Evolutionary conservation across 2,329 filamentous ascomycete genomes (phyloP).

Genomic region (Colletotrichum falcatum): DNA sequence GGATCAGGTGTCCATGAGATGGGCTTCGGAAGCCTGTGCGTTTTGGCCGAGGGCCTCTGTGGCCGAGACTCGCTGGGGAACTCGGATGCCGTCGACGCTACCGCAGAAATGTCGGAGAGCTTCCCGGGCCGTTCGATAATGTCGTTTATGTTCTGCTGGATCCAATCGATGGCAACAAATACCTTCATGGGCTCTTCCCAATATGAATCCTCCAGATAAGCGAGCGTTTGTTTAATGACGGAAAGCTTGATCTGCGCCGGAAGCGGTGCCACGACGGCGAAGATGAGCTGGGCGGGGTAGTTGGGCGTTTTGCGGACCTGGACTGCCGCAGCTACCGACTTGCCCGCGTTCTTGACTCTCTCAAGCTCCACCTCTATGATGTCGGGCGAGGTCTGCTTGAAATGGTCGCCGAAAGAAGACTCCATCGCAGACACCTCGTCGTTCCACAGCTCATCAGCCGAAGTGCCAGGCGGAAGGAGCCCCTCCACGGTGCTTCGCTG

Average conservation of each 20-base stretch:
- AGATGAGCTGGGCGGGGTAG: conserved; percentile 79
- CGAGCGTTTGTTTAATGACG: conserved; percentile 81
- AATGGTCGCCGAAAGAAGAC: conserved; percentile 86
- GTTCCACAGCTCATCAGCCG: conserved; percentile 77
- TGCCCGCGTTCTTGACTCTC: conserved; percentile 63
- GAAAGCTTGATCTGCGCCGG: conserved; percentile 95
- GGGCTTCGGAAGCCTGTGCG: conserved; percentile 63
- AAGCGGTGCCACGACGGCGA: conserved; percentile 77
- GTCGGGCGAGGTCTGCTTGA: conserved; percentile 68
- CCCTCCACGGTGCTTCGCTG: conserved; percentile 37
- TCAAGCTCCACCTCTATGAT: conserved; percentile 78
- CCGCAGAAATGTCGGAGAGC: conserved; percentile 85
- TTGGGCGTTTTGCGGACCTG: conserved; percentile 78
- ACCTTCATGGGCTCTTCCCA: conserved; percentile 89
- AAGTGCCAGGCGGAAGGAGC: conserved; percentile 44
- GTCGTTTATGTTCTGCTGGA: conserved; percentile 84
- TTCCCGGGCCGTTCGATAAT: conserved; percentile 88
- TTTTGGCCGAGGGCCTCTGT: conserved; percentile 44
- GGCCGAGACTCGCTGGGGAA: conserved; percentile 49
- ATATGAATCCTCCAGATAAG: conserved; percentile 76
- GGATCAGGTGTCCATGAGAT: conserved; percentile 73
- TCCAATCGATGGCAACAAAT: conserved; percentile 90
- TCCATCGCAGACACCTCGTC: conserved; percentile 88
- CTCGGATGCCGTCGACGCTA: conserved; percentile 75
- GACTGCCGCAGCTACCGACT: conserved; percentile 64